Conservation (phyloP, 768 basidiomycete species). For the Amyloporia xantha region DNA sequence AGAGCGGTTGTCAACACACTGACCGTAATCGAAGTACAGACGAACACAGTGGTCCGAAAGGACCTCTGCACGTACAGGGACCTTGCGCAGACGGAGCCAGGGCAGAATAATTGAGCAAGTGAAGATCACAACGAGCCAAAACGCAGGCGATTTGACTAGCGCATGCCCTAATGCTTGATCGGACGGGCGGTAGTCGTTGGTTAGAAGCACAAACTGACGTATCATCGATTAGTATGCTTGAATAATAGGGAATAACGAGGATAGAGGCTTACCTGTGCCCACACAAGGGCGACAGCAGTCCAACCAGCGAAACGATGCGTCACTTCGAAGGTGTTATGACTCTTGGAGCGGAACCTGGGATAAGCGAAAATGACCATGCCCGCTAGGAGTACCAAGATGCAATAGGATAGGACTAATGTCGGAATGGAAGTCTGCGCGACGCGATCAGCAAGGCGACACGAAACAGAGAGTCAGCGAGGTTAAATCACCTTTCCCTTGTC, state of each 20-base stretch:
- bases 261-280: slow-evolving; percentile 47
- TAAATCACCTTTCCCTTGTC: slow-evolving; percentile 25
- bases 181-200: slow-evolving; percentile 42
- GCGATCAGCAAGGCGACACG: slow-evolving; percentile 32
- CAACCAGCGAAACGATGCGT: slow-evolving; percentile 54
- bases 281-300: slow-evolving; percentile 45
- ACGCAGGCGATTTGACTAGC: slow-evolving; percentile 37
- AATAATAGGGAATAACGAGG: no score
- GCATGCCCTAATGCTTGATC: slow-evolving; percentile 35
- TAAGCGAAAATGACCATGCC: slow-evolving; percentile 47
- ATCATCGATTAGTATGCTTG: slow-evolving; percentile 12
- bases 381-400: slow-evolving; percentile 40
- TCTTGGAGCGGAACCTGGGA: slow-evolving; percentile 39
- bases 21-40: slow-evolving; percentile 54
- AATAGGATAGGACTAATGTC: slow-evolving; percentile 46
- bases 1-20: slow-evolving; percentile 13
- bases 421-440: slow-evolving; percentile 37
- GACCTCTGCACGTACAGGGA: slow-evolving; percentile 44
- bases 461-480: slow-evolving; percentile 28
- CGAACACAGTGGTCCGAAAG: slow-evolving; percentile 52
- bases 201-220: slow-evolving; percentile 43
- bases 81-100: slow-evolving; percentile 55
- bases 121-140: slow-evolving; percentile 52
- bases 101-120: slow-evolving; percentile 50
- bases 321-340: slow-evolving; percentile 49